Evolutionary conservation across 1,284 basidiomycete species (phyloP).

Genomic region (Austroboletus sp.): DNA sequence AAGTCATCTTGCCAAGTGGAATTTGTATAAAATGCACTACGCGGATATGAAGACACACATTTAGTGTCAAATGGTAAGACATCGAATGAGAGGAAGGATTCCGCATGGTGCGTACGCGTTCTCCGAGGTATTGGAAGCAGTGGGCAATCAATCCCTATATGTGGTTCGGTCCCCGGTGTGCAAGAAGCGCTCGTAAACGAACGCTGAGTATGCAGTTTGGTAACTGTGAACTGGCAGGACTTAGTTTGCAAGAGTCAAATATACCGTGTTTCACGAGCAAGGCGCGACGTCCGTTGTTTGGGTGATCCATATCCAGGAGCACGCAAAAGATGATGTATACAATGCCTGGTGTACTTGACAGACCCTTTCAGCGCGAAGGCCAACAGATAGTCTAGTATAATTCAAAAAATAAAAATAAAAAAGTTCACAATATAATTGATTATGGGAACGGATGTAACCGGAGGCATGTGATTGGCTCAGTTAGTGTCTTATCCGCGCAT

Average conservation of each 20-base stretch:
- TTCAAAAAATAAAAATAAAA: too few species aligned
- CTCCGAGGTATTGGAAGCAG: conserved; percentile 93
- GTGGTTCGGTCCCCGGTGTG: conserved; percentile 57
- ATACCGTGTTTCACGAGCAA: conserved; percentile 55
- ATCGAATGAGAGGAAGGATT: conserved; percentile 31
- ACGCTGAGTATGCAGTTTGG: conserved; percentile 89
- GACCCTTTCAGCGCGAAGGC: conserved; percentile 7
- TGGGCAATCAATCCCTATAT: conserved; percentile 86
- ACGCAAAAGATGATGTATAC: conserved; percentile 45
- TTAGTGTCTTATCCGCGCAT: neutral
- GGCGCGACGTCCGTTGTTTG: conserved; percentile 53
- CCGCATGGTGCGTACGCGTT: conserved; percentile 74
- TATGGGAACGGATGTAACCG: conserved; percentile 9
- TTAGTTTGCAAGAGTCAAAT: conserved; percentile 52
- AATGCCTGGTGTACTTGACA: neutral
- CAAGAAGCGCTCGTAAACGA: conserved; percentile 79
- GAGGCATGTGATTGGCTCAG: conserved; percentile 14
- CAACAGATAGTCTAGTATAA: conserved; percentile 13
- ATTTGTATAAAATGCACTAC: conserved; percentile 45
- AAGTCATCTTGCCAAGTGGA: conserved; percentile 47
- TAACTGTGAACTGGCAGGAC: conserved; percentile 79
- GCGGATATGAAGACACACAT: conserved; percentile 23
- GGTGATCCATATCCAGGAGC: conserved; percentile 56
- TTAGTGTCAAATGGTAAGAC: conserved; percentile 30
- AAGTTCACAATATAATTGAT: too few species aligned